Conservation (phyloP, 2,329 filamentous ascomycete species). For the Microdochium paspali region DNA sequence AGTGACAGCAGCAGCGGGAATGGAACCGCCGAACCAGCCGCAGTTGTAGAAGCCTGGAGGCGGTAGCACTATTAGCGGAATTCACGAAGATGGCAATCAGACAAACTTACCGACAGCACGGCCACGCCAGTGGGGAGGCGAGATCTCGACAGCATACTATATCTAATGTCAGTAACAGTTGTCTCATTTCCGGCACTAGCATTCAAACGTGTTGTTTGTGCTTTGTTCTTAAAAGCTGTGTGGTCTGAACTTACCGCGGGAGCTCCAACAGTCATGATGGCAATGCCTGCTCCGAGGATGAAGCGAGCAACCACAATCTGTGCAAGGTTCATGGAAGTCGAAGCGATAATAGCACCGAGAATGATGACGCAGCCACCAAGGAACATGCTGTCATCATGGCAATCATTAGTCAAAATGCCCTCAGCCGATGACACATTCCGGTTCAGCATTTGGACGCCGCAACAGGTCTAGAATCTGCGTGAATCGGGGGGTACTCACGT, state of each 20-base stretch:
- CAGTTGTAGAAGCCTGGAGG: constrained; percentile 37
- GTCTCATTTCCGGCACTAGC: no score
- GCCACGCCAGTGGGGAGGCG: constrained; percentile 39
- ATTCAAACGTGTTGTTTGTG: no score
- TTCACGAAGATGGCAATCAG: not conserved
- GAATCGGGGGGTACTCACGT: constrained; percentile 7
- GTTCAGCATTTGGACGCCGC: not conserved
- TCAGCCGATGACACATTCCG: not conserved
- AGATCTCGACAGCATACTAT: constrained; percentile 34
- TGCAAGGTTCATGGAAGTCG: constrained; percentile 23
- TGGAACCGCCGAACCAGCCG: constrained; percentile 41
- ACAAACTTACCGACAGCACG: constrained; percentile 27
- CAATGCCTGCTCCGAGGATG: constrained; percentile 34
- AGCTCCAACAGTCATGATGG: constrained; percentile 37
- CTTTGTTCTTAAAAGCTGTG: no score
- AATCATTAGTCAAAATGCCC: not conserved
- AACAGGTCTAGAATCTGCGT: not conserved
- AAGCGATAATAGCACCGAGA: constrained; percentile 30
- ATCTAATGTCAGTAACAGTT: no score
- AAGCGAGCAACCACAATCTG: constrained; percentile 37
- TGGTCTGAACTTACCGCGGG: constrained; percentile 19
- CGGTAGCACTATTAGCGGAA: not conserved
- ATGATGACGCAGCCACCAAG: constrained; percentile 32
- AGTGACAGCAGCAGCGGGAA: constrained; percentile 38
- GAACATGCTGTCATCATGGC: constrained; percentile 26